phyloP scores from a whole-genome alignment of 345 rosid genomes.

The Microthlaspi erraticum region DNA sequence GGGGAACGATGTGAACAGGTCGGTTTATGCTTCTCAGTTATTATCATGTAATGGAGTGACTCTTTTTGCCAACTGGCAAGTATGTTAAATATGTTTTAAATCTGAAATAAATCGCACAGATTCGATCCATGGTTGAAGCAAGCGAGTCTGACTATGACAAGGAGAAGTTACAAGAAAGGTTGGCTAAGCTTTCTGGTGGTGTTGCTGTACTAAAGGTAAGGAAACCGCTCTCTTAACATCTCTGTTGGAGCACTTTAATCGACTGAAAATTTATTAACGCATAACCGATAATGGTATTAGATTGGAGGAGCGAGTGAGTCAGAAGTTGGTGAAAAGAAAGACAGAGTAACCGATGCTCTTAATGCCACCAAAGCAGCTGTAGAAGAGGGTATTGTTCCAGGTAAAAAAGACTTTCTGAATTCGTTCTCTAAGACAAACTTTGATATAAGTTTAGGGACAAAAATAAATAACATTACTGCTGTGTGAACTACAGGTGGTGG shows the following conservation, averaged over 20 bases:
- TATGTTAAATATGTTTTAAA: neutral
- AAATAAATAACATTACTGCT: neutral
- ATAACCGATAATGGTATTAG: slow-evolving; percentile 44
- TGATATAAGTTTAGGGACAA: neutral
- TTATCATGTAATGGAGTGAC: neutral
- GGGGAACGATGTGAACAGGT: slow-evolving; percentile 96
- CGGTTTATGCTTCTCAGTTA: slow-evolving; percentile 15
- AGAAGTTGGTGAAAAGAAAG: slow-evolving; percentile 92
- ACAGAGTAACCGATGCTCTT: slow-evolving; percentile 93
- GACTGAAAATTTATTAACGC: neutral
- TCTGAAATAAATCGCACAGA: slow-evolving; percentile 47
- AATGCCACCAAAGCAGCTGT: slow-evolving; percentile 99
- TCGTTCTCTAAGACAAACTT: neutral
- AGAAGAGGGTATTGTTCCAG: slow-evolving; percentile 98
- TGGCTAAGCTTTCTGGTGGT: slow-evolving; percentile 96
- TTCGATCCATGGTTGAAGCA: slow-evolving; percentile 69
- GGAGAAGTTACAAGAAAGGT: slow-evolving; percentile 92
- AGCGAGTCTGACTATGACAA: slow-evolving; percentile 95
- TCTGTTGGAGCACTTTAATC: neutral
- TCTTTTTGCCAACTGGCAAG: neutral
- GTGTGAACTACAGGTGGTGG: slow-evolving; percentile 74
- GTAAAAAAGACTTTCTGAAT: slow-evolving; percentile 43
- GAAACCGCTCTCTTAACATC: slow-evolving; percentile 22
- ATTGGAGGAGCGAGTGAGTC: slow-evolving; percentile 99
- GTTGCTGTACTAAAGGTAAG: slow-evolving; percentile 94